phyloP scores from a whole-genome alignment of 306 rosid genomes.

The Alnus glutinosa region DNA sequence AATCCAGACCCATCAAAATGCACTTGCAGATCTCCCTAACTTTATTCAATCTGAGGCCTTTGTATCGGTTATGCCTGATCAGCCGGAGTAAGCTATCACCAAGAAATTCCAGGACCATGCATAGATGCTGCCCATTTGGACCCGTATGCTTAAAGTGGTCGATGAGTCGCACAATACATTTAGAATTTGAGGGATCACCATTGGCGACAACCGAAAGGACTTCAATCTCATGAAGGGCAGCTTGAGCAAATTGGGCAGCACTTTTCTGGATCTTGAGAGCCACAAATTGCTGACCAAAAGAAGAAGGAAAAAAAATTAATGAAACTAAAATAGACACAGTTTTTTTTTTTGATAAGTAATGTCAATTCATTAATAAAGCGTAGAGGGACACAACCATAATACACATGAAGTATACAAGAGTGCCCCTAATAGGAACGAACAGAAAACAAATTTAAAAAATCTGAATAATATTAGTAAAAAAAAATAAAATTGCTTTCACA shows the following conservation, averaged over 20 bases:
- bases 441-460: too few relatives aligned
- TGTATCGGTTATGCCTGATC: conserved; percentile 71
- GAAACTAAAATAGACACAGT: not conserved
- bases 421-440: too few relatives aligned
- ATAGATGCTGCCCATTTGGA: conserved; percentile 94
- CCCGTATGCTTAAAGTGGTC: conserved; percentile 93
- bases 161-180: conserved; percentile 73
- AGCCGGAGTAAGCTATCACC: conserved; percentile 95
- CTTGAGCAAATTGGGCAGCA: conserved; percentile 85
- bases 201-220: conserved; percentile 72
- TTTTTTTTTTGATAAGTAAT: too few relatives aligned
- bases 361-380: too few relatives aligned
- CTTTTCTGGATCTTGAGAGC: conserved; percentile 99
- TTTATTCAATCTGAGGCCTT: conserved; percentile 69
- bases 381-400: too few relatives aligned
- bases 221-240: conserved; percentile 90
- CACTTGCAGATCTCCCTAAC: conserved; percentile 88
- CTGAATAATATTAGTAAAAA: not conserved
- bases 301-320: not conserved
- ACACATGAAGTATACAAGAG: too few relatives aligned
- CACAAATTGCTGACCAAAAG: conserved; percentile 61
- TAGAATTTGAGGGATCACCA: conserved; percentile 67
- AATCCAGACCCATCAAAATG: conserved; percentile 78
- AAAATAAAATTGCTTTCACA: not conserved
- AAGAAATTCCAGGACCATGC: conserved; percentile 97